Conservation (phyloP, 1,139 yeast genomes). For the Saccharomyces hybrid region DNA sequence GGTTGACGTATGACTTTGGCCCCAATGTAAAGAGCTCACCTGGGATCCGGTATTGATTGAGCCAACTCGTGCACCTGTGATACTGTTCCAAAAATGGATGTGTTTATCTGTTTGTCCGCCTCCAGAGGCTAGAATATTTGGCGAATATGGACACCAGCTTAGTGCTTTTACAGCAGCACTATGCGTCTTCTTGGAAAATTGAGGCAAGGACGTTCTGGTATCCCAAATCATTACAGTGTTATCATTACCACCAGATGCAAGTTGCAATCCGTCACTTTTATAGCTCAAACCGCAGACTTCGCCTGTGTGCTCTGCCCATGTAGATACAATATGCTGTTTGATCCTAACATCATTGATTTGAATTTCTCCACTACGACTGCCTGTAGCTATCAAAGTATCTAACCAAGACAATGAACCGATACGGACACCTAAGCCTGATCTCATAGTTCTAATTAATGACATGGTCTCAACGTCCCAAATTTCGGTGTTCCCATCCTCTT, state of each 20-base stretch:
- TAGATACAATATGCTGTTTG: slow-evolving; percentile 62
- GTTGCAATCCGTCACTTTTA: slow-evolving; percentile 73
- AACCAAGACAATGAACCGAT: slow-evolving; percentile 91
- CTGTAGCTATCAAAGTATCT: slow-evolving; percentile 81
- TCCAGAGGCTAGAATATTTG: slow-evolving; percentile 82
- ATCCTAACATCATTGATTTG: slow-evolving; percentile 91
- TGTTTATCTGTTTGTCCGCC: slow-evolving; percentile 91
- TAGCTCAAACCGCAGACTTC: slow-evolving; percentile 93
- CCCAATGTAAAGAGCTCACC: slow-evolving; percentile 90
- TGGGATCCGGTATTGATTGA: slow-evolving; percentile 91
- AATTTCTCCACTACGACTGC: slow-evolving; percentile 76
- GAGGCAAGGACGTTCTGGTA: slow-evolving; percentile 66
- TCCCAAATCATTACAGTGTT: slow-evolving; percentile 95
- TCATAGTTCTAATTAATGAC: slow-evolving; percentile 70
- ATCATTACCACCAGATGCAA: slow-evolving; percentile 93
- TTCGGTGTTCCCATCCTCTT: slow-evolving; percentile 77
- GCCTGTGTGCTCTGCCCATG: slow-evolving; percentile 62
- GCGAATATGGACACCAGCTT: slow-evolving; percentile 90
- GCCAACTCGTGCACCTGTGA: slow-evolving; percentile 82
- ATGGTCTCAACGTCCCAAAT: slow-evolving; percentile 90
- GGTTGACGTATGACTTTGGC: slow-evolving; percentile 38
- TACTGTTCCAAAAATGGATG: slow-evolving; percentile 92
- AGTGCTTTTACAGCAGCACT: slow-evolving; percentile 94
- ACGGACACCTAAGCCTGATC: too few species aligned
- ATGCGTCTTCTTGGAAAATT: slow-evolving; percentile 71